Percentiles rank a stretch among this genome's conserved stretches.
phyloP scores from a whole-genome alignment of 495 filamentous ascomycete genomes.

The Recurvomyces mirabilis region DNA sequence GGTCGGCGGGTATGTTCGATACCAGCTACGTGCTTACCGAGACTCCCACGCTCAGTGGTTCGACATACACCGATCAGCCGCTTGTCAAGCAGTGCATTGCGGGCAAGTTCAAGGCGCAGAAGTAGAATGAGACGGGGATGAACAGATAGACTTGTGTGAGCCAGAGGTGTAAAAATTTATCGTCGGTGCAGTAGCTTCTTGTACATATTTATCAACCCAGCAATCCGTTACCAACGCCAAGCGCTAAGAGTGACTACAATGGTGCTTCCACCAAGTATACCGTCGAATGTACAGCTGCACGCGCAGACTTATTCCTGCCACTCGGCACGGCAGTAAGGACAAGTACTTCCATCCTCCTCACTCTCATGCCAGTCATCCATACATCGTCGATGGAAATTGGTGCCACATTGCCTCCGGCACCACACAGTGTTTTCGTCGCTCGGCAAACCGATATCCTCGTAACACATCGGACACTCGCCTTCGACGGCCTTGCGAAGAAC shows the following conservation, averaged over 20 bases:
- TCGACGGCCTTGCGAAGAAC: background rate
- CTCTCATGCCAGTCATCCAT: background rate
- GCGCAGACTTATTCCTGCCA: background rate
- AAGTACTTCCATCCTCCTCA: background rate
- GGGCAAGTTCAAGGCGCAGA: constrained; percentile 11
- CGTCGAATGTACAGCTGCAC: too few species aligned
- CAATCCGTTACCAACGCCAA: background rate
- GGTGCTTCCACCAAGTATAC: too few species aligned
- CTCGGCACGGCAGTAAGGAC: background rate
- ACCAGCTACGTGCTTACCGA: constrained; percentile 36
- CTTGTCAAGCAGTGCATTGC: constrained; percentile 32
- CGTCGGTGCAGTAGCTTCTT: background rate
- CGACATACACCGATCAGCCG: constrained; percentile 31
- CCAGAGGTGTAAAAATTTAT: background rate
- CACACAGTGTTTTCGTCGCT: background rate
- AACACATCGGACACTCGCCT: background rate
- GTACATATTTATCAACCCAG: background rate
- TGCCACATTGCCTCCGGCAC: background rate
- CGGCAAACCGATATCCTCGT: background rate
- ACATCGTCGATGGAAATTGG: background rate
- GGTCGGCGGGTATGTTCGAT: constrained; percentile 42
- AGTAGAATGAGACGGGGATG: background rate
- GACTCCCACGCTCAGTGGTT: constrained; percentile 34
- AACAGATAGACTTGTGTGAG: background rate
- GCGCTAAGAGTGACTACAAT: too few species aligned